These are phyloP conservation scores for Ceratocystis destructans DNA, from an alignment of 2,329 filamentous ascomycete genomes.

Conservation along the genomic window DNA sequence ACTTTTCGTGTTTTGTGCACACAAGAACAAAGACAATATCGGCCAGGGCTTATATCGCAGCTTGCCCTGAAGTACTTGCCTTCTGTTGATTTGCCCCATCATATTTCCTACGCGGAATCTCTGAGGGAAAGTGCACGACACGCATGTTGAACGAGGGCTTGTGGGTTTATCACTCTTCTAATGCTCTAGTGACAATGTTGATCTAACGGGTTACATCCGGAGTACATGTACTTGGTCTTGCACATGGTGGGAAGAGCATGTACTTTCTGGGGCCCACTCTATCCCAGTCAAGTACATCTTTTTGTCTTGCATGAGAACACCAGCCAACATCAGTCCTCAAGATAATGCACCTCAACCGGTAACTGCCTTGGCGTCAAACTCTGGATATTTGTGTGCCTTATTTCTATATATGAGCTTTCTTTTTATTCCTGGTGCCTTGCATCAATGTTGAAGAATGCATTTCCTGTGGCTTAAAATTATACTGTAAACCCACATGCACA, in stretches of 20 bases:
- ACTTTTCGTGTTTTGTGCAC: constrained; percentile 1
- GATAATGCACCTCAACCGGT: not conserved
- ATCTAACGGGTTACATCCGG: not conserved
- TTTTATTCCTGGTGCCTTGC: not conserved
- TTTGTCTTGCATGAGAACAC: not conserved
- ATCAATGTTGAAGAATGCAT: not conserved
- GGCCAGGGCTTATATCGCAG: not conserved
- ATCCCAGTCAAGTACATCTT: not conserved
- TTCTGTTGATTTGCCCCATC: not conserved
- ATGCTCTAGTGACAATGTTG: not conserved
- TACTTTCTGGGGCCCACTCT: not conserved
- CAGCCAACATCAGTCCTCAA: not conserved
- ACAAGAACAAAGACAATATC: not conserved
- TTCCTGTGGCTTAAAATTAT: not conserved
- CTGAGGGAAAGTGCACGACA: not conserved
- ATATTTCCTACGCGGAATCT: not conserved
- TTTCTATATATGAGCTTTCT: not conserved
- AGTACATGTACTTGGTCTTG: not conserved
- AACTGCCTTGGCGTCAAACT: not conserved
- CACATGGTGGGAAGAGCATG: not conserved
- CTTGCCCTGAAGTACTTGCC: constrained; percentile 5
- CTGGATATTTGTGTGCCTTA: not conserved
- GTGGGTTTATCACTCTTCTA: not conserved
- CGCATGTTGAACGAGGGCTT: not conserved
- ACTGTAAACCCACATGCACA: not conserved